These are phyloP conservation scores for Saccharomyces paradoxus DNA, from an alignment of 805 yeast species.

Conservation along the genomic window DNA sequence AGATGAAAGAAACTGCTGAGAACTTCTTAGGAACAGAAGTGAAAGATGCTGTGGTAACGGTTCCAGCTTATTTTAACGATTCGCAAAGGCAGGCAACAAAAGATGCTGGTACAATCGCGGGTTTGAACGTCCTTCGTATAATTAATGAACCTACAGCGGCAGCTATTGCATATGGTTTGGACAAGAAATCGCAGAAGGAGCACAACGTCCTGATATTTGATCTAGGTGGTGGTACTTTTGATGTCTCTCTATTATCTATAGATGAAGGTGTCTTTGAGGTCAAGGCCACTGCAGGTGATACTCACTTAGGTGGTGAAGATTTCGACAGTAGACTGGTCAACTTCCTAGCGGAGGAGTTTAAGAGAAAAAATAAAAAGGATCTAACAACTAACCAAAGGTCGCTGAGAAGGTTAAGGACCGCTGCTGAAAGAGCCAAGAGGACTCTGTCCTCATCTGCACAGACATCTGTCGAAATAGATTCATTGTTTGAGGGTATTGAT, in stretches of 20 bases:
- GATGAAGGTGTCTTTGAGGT: slow-evolving; percentile 96
- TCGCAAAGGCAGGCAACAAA: slow-evolving; percentile 98
- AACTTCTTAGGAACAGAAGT: slow-evolving; percentile 73
- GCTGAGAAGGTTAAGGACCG: slow-evolving; percentile 92
- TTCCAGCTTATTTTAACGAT: slow-evolving; percentile 95
- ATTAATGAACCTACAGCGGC: slow-evolving; percentile 98
- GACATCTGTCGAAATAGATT: slow-evolving; percentile 91
- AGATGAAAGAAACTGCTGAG: slow-evolving; percentile 90
- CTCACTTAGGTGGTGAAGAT: slow-evolving; percentile 96
- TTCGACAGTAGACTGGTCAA: slow-evolving; percentile 90
- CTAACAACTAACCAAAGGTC: slow-evolving; percentile 87
- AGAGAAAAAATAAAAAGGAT: slow-evolving; percentile 93
- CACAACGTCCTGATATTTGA: slow-evolving; percentile 87
- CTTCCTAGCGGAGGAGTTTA: slow-evolving; percentile 85
- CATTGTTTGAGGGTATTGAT: slow-evolving; percentile 89
- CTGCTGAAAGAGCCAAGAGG: slow-evolving; percentile 98
- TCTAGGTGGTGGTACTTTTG: slow-evolving; percentile 97
- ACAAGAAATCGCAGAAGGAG: slow-evolving; percentile 66
- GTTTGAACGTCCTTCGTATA: slow-evolving; percentile 87
- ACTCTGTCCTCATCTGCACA: slow-evolving; percentile 93
- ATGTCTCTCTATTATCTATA: slow-evolving; percentile 84
- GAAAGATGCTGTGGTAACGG: slow-evolving; percentile 88
- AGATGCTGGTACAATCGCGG: slow-evolving; percentile 96
- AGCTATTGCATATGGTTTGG: slow-evolving; percentile 93
- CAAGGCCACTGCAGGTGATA: slow-evolving; percentile 68